Conservation (phyloP, 2,329 filamentous ascomycete genomes). For the Neocatenulostroma microsporum region DNA sequence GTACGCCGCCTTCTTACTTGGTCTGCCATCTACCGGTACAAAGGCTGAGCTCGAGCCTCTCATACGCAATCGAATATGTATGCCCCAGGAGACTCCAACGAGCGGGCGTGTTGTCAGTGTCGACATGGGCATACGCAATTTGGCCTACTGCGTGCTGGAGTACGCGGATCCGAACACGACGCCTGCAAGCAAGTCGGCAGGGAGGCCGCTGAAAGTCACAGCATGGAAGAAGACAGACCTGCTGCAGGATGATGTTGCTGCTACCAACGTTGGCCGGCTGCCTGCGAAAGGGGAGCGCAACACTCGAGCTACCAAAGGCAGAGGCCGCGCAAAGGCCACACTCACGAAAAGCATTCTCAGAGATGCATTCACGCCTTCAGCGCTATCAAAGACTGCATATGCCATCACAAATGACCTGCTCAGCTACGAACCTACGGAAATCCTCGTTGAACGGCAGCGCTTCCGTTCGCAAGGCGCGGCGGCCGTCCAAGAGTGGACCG, state of each 20-base stretch:
- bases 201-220: constrained; percentile 21
- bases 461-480: constrained; percentile 57
- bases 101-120: constrained; percentile 57
- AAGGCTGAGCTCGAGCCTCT: constrained; percentile 45
- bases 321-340: constrained; percentile 3
- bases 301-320: not conserved
- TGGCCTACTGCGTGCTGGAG: constrained; percentile 59
- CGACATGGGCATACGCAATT: constrained; percentile 76
- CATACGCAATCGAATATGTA: no score
- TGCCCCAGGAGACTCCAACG: not conserved
- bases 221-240: constrained; percentile 33
- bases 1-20: constrained; percentile 53
- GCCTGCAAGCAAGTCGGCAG: constrained; percentile 2
- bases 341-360: constrained; percentile 4
- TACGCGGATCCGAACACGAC: constrained; percentile 7
- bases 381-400: constrained; percentile 51
- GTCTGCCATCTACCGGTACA: constrained; percentile 51
- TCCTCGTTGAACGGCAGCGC: constrained; percentile 62
- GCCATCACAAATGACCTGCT: constrained; percentile 46
- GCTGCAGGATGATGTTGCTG: no score
- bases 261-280: no score
- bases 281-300: no score
- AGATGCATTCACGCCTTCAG: constrained; percentile 36
- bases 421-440: constrained; percentile 52
- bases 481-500: constrained; percentile 71